phyloP scores from a whole-genome alignment of 176 grass and related monocot genomes.

The Musa troglodytarum region DNA sequence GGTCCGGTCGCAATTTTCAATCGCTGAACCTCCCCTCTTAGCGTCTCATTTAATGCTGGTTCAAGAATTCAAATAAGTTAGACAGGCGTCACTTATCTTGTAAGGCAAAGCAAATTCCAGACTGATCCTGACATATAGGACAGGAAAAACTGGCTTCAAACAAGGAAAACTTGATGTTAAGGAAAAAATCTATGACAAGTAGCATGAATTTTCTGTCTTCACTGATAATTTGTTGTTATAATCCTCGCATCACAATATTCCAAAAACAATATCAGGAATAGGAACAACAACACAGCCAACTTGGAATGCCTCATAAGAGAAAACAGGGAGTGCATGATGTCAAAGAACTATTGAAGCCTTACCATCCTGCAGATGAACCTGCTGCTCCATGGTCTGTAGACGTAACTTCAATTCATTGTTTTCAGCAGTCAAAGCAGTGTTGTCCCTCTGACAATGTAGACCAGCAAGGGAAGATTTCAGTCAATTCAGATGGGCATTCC shows the following conservation, averaged over 20 bases:
- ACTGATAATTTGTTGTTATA: too few relatives aligned
- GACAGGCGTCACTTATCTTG: not conserved
- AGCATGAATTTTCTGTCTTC: too few relatives aligned
- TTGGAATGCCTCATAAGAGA: not conserved
- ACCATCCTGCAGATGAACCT: slow-evolving; percentile 90
- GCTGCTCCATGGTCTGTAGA: slow-evolving; percentile 83
- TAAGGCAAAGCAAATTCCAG: not conserved
- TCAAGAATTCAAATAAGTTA: slow-evolving; percentile 5
- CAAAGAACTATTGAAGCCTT: slow-evolving; percentile 11
- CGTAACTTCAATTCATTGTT: slow-evolving; percentile 86
- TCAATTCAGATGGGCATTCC: not conserved
- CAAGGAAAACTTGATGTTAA: too few relatives aligned
- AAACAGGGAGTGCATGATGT: not conserved
- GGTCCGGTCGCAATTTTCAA: slow-evolving; percentile 79
- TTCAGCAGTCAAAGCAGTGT: slow-evolving; percentile 73
- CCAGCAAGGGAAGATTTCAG: not conserved
- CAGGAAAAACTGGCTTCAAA: too few relatives aligned
- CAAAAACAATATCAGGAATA: too few relatives aligned
- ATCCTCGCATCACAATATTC: too few relatives aligned
- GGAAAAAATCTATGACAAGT: too few relatives aligned
- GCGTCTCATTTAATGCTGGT: slow-evolving; percentile 69
- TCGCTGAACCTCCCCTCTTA: slow-evolving; percentile 79
- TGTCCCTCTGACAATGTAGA: slow-evolving; percentile 58
- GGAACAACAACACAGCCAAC: not conserved
- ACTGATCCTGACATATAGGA: too few relatives aligned